These are phyloP conservation scores for Chamaecyparis obtusa DNA, from an alignment of 75 land plant genomes.

Conservation along the genomic window DNA sequence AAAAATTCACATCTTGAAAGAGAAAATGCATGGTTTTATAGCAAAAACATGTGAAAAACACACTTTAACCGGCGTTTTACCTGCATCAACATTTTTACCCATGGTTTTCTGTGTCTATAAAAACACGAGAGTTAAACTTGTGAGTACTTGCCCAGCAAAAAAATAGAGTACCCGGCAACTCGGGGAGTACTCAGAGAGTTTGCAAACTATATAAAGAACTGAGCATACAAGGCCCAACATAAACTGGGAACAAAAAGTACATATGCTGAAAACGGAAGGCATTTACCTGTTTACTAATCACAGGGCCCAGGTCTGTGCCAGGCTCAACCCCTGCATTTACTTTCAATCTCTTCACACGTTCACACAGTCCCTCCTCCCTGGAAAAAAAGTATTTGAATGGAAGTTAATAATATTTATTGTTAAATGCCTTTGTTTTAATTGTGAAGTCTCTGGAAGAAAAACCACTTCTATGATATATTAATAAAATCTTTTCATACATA, in stretches of 20 bases:
- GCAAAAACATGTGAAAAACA: no score
- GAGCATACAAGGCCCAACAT: not conserved
- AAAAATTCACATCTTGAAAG: no score
- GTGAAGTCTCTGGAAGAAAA: not conserved
- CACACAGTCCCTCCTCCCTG: slow-evolving; percentile 72
- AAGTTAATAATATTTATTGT: not conserved
- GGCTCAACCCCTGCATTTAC: slow-evolving; percentile 86
- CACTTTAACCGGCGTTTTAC: no score
- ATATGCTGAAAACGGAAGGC: not conserved
- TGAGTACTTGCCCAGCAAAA: no score
- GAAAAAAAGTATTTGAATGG: not conserved
- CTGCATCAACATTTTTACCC: no score
- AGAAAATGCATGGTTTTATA: no score
- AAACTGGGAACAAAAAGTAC: not conserved
- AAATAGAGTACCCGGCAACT: no score
- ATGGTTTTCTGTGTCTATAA: no score
- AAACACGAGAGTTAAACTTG: no score
- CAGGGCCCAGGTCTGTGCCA: slow-evolving; percentile 88
- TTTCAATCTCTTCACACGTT: slow-evolving; percentile 62
- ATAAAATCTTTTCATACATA: not conserved
- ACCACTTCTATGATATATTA: not conserved
- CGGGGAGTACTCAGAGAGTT: no score
- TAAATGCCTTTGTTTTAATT: not conserved
- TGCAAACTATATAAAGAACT: no score
- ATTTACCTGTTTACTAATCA: slow-evolving; percentile 86